These are phyloP conservation scores for Cenchrus fungigraminus DNA, from an alignment of 176 grass and related monocot genomes.

Conservation along the genomic window DNA sequence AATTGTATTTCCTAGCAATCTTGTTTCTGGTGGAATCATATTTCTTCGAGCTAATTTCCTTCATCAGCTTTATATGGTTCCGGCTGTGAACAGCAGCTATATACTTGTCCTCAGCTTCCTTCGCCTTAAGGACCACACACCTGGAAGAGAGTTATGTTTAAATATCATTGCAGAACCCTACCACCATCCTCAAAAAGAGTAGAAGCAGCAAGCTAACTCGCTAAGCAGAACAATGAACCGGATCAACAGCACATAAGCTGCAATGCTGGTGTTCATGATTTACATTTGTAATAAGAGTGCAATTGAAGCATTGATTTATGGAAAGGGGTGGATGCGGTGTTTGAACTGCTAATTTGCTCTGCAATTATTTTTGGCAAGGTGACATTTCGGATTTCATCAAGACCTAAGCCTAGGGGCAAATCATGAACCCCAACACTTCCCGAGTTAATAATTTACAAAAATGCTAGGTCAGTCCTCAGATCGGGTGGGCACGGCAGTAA, in stretches of 20 bases:
- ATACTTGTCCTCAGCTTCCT: conserved; percentile 71
- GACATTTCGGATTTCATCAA: background rate
- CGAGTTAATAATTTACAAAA: background rate
- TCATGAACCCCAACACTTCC: background rate
- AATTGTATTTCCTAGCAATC: conserved; percentile 74
- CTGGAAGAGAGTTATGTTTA: conserved; percentile 39
- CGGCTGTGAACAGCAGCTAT: conserved; percentile 77
- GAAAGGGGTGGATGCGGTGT: background rate
- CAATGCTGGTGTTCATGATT: background rate
- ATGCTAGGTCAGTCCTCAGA: background rate
- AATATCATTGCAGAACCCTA: background rate
- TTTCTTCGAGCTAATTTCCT: conserved; percentile 72
- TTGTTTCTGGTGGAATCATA: conserved; percentile 65
- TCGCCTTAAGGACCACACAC: conserved; percentile 70
- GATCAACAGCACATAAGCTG: background rate
- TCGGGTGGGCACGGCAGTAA: no score
- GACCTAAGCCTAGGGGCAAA: background rate
- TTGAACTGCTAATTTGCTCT: background rate
- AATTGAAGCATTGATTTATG: background rate
- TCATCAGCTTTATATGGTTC: conserved; percentile 82
- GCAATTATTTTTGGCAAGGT: background rate
- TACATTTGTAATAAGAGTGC: background rate
- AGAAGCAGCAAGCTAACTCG: background rate
- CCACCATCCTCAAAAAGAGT: background rate
- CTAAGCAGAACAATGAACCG: conserved; percentile 2